Evolutionary conservation across 176 grass and related monocot species (phyloP).

Genomic region (Zea mays): Zm-B73-REFERENCE-NAM-5.0 NC_050096.1:303186001-303186500

Average conservation of each 20-base stretch:
- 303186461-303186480: constrained; percentile 29
- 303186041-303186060: constrained; percentile 39
- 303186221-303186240: constrained; percentile 20
- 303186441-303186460: not conserved
- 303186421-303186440: constrained; percentile 35
- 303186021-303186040: constrained; percentile 55
- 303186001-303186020: constrained; percentile 41
- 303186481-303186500: constrained; percentile 13
- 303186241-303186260: not conserved
- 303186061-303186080: constrained; percentile 47
- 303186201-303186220: constrained; percentile 56
- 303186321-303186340: constrained; percentile 35
- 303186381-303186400: constrained; percentile 30
- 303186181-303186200: constrained; percentile 44
- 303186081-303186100: constrained; percentile 32
- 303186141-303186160: constrained; percentile 54
- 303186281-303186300: constrained; percentile 58
- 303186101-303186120: constrained; percentile 36
- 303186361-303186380: constrained; percentile 15
- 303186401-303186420: not conserved
- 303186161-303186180: constrained; percentile 54
- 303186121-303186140: constrained; percentile 54
- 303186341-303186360: constrained; percentile 22
- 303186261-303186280: constrained; percentile 34
- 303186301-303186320: constrained; percentile 37